Conservation (phyloP, 306 rosid species). For the Alnus rubra region DNA sequence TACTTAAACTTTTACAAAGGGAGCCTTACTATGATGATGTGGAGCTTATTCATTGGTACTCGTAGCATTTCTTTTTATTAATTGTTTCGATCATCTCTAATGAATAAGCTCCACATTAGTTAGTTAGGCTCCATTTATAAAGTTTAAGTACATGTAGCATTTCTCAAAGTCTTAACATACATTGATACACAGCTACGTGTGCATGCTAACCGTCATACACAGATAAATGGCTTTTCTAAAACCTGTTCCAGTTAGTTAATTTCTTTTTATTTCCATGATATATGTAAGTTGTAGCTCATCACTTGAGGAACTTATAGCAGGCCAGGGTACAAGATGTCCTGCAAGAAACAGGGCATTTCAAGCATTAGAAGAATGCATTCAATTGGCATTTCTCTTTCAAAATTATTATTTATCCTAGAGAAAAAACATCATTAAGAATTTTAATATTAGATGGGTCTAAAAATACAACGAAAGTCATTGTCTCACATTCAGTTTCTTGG, state of each 20-base stretch:
- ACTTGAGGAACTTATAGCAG: background rate
- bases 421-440: background rate
- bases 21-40: too few relatives aligned
- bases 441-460: background rate
- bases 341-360: background rate
- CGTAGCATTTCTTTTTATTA: too few relatives aligned
- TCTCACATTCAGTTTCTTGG: background rate
- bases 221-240: background rate
- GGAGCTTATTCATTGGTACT: too few relatives aligned
- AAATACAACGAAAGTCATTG: background rate
- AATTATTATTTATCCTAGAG: background rate
- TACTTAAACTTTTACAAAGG: too few relatives aligned
- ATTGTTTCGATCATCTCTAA: too few relatives aligned
- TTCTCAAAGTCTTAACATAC: background rate
- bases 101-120: too few relatives aligned
- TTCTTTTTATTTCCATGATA: background rate
- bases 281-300: background rate
- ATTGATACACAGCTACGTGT: background rate
- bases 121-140: too few relatives aligned
- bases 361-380: background rate
- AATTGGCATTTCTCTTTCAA: background rate
- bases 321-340: background rate
- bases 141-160: too few relatives aligned
- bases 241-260: background rate
- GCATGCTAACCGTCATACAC: background rate